Evolutionary conservation across 345 rosid species (phyloP), one percentile per base, ranked within the genome.

Genomic region (Salix brachista): DNA sequence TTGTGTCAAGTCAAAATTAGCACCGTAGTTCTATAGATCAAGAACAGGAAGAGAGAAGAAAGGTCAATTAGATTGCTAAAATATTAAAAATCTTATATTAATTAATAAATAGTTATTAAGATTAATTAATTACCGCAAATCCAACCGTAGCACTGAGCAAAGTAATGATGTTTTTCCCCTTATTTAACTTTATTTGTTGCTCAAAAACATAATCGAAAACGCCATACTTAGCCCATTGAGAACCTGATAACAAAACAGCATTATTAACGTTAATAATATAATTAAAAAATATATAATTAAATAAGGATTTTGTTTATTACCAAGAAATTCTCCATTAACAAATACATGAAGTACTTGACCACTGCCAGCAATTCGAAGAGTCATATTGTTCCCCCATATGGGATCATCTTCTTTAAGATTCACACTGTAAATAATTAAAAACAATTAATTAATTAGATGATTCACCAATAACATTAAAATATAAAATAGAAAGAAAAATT

Each of bases 101-200:
- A 32, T 32, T 32, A 32, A 32, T 32, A 32, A 32, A 32, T 34
- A 34, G 65, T 42, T 17, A 39, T 21, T 37, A 12, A 8, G 42
- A 19, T 41, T 41, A 41, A 18, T 41, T 41, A 41, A 41, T 41
- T 74, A 79, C 82, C 70, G 56, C 30, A 23, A 80, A 54, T 16
- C 79, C 82, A 69, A 80, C 75, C 0, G 82, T 80, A 19, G 69
- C 56, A 65, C 82, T 75, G 36, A 80, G 79, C 52, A 80, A 23
- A 36, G 34, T 41, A 30, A 80, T 75, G 14, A n/a, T 12, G 34
- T 80, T 80, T 21, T 46, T 75, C 19, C 82, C 79, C 1, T 10
- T 42, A 4, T 71, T 75, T 66, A 80, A 18, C 19, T 70, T 70
- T 3, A 80, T 52, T 11, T 9, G n/a, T 10, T 70, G 54, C 66